These are phyloP conservation scores for Cutaneotrichosporon mucoides DNA, from an alignment of 1,284 basidiomycete species.

Conservation along the genomic window DNA sequence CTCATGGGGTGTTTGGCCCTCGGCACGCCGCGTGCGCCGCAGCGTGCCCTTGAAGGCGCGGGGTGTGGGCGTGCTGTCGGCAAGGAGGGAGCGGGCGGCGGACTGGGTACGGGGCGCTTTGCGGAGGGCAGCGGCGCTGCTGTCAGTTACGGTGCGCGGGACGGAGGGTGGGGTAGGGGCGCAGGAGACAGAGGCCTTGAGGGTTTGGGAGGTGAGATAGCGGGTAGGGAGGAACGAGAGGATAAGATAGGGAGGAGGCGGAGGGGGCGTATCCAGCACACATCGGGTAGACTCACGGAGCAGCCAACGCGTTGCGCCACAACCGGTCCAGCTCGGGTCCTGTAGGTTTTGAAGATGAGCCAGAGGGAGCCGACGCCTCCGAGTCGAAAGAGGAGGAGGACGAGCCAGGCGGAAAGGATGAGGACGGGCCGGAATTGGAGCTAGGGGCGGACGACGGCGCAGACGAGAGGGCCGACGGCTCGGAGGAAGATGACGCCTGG, in stretches of 20 bases:
- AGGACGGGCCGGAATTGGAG: background rate
- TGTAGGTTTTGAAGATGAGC: no score
- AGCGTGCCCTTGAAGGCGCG: conserved; percentile 8
- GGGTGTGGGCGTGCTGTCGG: background rate
- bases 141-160: background rate
- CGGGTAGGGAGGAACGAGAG: background rate
- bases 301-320: conserved; percentile 16
- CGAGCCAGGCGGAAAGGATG: no score
- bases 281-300: conserved; percentile 8
- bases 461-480: background rate
- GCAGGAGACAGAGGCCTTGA: background rate
- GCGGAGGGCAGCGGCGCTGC: background rate
- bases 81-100: conserved; percentile 1
- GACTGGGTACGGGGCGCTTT: background rate
- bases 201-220: background rate
- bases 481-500: background rate
- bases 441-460: background rate
- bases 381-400: background rate
- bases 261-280: background rate
- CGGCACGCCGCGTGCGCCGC: conserved; percentile 10
- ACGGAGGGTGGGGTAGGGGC: no score
- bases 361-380: no score
- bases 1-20: conserved; percentile 36
- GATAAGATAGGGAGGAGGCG: background rate
- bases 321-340: conserved; percentile 7